Evolutionary conservation across 2,329 filamentous ascomycete species (phyloP).

Genomic region (Fusarium odoratissimum): DNA sequence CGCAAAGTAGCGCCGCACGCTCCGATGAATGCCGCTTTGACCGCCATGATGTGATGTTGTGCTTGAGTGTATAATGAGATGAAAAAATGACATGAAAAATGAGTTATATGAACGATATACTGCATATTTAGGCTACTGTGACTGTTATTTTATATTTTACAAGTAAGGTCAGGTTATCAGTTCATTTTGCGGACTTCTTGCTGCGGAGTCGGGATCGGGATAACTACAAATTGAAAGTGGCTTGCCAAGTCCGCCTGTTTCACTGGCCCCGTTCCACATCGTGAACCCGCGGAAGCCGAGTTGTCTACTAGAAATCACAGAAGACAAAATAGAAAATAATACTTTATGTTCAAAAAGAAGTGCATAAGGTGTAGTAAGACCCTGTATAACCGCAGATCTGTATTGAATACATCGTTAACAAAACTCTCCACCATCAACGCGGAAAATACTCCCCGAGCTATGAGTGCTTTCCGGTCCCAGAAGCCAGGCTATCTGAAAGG

Average conservation of each 20-base stretch:
- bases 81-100: no score
- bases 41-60: not conserved
- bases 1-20: not conserved
- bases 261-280: not conserved
- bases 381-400: not conserved
- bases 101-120: not conserved
- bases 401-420: no score
- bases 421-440: no score
- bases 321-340: not conserved
- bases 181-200: not conserved
- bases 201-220: not conserved
- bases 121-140: fast-evolving
- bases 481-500: no score
- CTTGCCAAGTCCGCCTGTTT: not conserved
- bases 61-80: no score
- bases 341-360: not conserved
- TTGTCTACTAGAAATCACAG: not conserved
- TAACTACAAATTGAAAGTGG: not conserved
- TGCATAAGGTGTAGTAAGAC: not conserved
- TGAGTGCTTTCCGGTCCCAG: no score
- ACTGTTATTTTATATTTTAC: not conserved
- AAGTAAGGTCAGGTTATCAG: not conserved
- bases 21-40: not conserved
- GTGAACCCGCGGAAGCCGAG: not conserved
- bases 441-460: no score